Conservation (phyloP, 345 rosid species). For the Euphorbia lathyris region DNA sequence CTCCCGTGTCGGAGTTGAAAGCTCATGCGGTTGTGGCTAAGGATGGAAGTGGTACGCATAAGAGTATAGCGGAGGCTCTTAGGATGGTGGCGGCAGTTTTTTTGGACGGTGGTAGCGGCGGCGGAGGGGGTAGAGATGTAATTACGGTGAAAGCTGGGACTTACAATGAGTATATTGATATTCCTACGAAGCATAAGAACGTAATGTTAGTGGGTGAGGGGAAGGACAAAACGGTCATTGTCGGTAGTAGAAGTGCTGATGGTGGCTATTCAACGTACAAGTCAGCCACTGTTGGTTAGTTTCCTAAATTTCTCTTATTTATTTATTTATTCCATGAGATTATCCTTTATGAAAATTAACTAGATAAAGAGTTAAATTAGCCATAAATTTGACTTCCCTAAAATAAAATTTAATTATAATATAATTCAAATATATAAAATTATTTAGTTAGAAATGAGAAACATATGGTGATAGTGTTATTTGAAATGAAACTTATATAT, state of each 20-base stretch:
- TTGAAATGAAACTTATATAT: too few relatives aligned
- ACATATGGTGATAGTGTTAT: too few relatives aligned
- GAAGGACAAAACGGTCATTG: constrained; percentile 47
- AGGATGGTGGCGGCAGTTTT: constrained; percentile 8
- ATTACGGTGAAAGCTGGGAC: constrained; percentile 54
- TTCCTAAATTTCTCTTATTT: background rate
- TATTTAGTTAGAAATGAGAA: too few relatives aligned
- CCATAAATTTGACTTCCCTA: too few relatives aligned
- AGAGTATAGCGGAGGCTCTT: constrained; percentile 42
- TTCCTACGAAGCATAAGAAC: constrained; percentile 47
- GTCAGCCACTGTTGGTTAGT: constrained; percentile 53
- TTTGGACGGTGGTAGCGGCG: constrained; percentile 7
- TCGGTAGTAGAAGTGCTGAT: constrained; percentile 28
- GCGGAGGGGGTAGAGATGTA: constrained; percentile 35
- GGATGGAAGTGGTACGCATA: constrained; percentile 57
- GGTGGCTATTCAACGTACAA: constrained; percentile 46
- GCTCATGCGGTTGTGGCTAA: constrained; percentile 47
- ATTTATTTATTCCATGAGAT: too few relatives aligned
- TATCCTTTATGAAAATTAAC: too few relatives aligned
- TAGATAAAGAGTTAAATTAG: too few relatives aligned
- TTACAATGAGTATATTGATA: constrained; percentile 41
- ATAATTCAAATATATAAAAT: too few relatives aligned
- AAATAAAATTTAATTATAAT: too few relatives aligned
- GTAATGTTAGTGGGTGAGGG: constrained; percentile 63
- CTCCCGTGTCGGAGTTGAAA: constrained; percentile 37